Evolutionary conservation across 208 protist genomes (phyloP), one percentile per base, ranked within the genome.

Genomic region (Zelonia costaricensis): DNA sequence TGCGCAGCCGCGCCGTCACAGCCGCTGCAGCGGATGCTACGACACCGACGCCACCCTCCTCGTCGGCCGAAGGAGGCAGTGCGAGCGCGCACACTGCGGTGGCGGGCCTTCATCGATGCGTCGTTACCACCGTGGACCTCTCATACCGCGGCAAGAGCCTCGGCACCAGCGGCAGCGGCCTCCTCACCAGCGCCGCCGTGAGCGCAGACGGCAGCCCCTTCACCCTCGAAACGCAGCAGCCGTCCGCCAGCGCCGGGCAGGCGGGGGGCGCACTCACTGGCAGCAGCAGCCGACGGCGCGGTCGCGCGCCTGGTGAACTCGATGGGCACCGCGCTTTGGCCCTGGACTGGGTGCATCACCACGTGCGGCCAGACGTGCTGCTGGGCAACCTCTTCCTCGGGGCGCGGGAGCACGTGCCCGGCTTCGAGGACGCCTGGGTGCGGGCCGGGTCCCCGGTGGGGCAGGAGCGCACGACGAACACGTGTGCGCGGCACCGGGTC

Each of bases 141-240:
- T 82, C 80, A 7, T 94, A 91, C 59, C 81, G 88, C 6, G 88
- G 88, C 20, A 94, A 91, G 69, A 91, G 84, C 46, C 62, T 94
- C 30, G 73, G 69, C 3, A 53, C 78, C 9, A 69, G 67, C 18
- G 64, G 74, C 13, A 45, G 47, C 36, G 64, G 64, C 0, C 48
- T 76, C 10, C 56, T 91, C 16, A 57, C 73, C 7, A 56, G 56
- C n/a, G 69, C 74, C 4, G 66, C 80, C 7, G 76, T 91, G 13
- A 94, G 88, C 47, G 48, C 57, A 1, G 69, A 86, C 36, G 88
- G 88, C 36, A 88, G 82, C 59, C 82, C 88, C 20, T 89, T 90
- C 49, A 82, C 75, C 16, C 62, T 92, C 20, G 55, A 72, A 30
- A 27, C 52, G 3, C 65, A 46, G 18, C 53, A 46, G 39, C 28